Base-by-base conservation (phyloP, 2,329 filamentous ascomycete genomes). In the Neopestalotiopsis clavispora region DNA sequence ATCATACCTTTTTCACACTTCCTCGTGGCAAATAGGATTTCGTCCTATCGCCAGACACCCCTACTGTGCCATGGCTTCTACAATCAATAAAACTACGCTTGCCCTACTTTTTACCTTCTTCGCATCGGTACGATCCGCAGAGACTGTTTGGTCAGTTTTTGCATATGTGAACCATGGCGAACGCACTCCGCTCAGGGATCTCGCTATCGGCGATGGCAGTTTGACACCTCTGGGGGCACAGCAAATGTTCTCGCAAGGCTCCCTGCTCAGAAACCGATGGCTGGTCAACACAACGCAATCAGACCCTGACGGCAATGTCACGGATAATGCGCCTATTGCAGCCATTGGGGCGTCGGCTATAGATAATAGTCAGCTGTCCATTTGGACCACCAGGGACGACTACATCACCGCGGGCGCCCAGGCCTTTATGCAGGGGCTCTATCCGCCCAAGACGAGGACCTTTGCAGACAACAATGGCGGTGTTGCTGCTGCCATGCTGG, bases 361-460 rank as follows among this genome's bases (percentile, higher is more conserved):
- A 62, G 81, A 88, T 73, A 87, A 86, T 69, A 73, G 69, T 2
- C 83, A 88, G 72, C 73, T 90, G 20, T 75, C 77, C 40, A 73
- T 87, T 42, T 71, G 80, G 40, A 81, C 83, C 23, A 82, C 76
- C 45, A 75, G 79, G 4, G 81, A 85, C 65, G 77, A 79, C 32
- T 85, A 81, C 75, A 75, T 95, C 40, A 87, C 90, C 65, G 90
- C 87, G 70, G 90, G 93, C 2, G 93, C 93, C 42, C 83, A 88
- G 65, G 94, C 91, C 0, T 97, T 97, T 79, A 81, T 96, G 73
- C 94, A 97, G 78, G 94, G 92, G 4, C 84, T 97, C 4, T 97
- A 97, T 76, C 94, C 94, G 2, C 93, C 94, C 0, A 85, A 87
- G 0, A 84, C 84, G 4, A 70, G 75, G 10, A 71, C 74, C 0